phyloP scores from a whole-genome alignment of 352 stramenopile genomes.

The Pilasporangium apinafurcum region DNA sequence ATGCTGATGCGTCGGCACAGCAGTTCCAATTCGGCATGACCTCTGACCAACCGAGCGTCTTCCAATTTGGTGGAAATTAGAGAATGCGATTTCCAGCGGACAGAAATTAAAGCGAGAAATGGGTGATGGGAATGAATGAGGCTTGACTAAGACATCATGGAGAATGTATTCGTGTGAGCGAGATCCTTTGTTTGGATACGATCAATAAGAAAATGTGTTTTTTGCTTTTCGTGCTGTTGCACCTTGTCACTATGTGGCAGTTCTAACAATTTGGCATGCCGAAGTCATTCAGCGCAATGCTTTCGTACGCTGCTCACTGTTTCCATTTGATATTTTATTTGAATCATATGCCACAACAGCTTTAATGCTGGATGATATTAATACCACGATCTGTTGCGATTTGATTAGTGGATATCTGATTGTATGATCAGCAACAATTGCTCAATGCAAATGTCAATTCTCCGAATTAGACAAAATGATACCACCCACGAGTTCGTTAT shows the following conservation, averaged over 20 bases:
- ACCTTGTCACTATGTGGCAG: no score
- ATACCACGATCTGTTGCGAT: background rate
- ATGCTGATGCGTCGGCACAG: constrained; percentile 61
- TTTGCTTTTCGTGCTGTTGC: no score
- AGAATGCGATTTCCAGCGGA: background rate
- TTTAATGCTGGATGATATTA: no score
- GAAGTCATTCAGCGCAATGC: no score
- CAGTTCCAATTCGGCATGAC: constrained; percentile 77
- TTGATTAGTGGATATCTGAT: background rate
- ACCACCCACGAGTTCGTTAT: no score
- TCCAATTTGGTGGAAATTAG: constrained; percentile 81
- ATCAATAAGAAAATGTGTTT: no score
- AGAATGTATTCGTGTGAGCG: constrained; percentile 8
- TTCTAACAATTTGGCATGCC: no score
- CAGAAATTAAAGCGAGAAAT: constrained; percentile 16
- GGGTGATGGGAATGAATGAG: constrained; percentile 8
- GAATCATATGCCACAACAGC: no score
- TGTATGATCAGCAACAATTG: constrained; percentile 1
- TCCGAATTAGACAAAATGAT: constrained; percentile 5
- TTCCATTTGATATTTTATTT: no score
- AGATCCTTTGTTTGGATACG: no score
- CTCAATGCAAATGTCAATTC: constrained; percentile 2
- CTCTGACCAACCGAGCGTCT: constrained; percentile 64
- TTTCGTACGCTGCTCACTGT: no score
- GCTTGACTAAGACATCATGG: background rate